These are phyloP conservation scores for Quercus dentata DNA, from an alignment of 306 rosid genomes.

Conservation along the genomic window DNA sequence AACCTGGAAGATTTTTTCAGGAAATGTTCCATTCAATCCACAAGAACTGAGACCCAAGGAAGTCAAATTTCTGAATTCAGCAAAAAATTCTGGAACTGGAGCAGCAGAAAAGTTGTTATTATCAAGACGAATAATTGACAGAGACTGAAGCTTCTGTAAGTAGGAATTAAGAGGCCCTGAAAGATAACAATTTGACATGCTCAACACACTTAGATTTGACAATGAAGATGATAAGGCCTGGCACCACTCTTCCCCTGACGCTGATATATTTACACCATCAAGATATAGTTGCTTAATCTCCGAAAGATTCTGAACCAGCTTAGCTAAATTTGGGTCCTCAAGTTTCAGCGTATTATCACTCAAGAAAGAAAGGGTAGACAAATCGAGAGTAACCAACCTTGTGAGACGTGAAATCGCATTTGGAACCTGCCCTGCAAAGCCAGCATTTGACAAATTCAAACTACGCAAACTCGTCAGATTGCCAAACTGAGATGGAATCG, in stretches of 20 bases:
- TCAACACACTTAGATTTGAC: constrained; percentile 16
- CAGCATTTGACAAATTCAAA: too few species aligned
- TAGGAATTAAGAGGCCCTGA: constrained; percentile 32
- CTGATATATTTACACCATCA: constrained; percentile 45
- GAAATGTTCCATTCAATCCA: constrained; percentile 23
- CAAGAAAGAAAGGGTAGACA: neutral
- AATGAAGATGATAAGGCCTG: constrained; percentile 3
- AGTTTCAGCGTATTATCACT: neutral
- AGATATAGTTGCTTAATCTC: constrained; percentile 29
- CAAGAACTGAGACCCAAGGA: neutral
- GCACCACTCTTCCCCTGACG: constrained; percentile 41
- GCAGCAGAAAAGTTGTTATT: constrained; percentile 10
- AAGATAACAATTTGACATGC: constrained; percentile 12
- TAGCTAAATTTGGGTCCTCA: constrained; percentile 20
- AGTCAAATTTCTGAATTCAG: constrained; percentile 19
- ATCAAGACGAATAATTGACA: constrained; percentile 26
- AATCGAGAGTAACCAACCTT: constrained; percentile 29
- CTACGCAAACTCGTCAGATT: too few species aligned
- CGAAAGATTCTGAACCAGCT: constrained; percentile 20
- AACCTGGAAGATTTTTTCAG: constrained; percentile 24
- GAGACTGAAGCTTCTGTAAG: constrained; percentile 3
- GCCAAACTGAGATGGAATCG: too few species aligned
- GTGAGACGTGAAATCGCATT: constrained; percentile 21
- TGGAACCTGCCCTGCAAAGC: too few species aligned
- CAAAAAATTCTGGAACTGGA: constrained; percentile 25